Base-by-base conservation (phyloP, 768 basidiomycete genomes). In the Lanmaoa pseudosensibilis region DNA sequence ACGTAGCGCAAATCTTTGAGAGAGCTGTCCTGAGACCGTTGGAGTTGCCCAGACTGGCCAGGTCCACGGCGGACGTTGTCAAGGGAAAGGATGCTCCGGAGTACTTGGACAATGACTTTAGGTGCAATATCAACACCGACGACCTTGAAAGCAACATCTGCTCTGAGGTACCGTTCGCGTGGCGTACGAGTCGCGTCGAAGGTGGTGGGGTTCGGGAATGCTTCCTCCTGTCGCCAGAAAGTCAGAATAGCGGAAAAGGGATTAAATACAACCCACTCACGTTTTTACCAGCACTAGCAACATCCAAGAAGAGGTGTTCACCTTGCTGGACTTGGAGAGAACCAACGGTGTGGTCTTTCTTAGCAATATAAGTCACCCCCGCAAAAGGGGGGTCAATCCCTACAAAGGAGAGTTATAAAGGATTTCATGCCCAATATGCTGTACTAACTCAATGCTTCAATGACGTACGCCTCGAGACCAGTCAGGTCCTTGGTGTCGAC, bases 361-460 rank as follows among this genome's bases (percentile, higher is more conserved):
- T 68, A 0, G 82, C 79, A 53, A 80, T 68, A 49, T 87, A 87
- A 64, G 80, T 85, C 33, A 82, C 80, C 52, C 90, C 89, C 52
- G 78, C 80, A 76, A 92, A 85, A 4, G 85, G 80, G 11, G 90
- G 88, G 43, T 87, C 85, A 47, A 90, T 75, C 51, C 90, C 88
- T 91, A 50, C 10, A 50, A 2, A 54, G 9, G 30, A 16, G 19
- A 13, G 38, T 68, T 19, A 66, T 53, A 15, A 55, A 38, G 3
- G 13, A 27, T 27, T 46, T 5, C 27, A 12, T 18, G 5, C 34
- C 11, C n/a, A 34, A 45, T 15, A 36, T 11, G 5, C n/a, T 54
- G 18, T 0, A 81, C 87, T 62, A 51, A 90, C 88, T 82, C 57
- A 90, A 68, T 15, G 87, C 87, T 68, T 93, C 91, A 19, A 79